Evolutionary conservation across 805 yeast genomes (phyloP), one percentile per base, ranked within the genome.

Genomic region (Zygotorulaspora danielsina): DNA sequence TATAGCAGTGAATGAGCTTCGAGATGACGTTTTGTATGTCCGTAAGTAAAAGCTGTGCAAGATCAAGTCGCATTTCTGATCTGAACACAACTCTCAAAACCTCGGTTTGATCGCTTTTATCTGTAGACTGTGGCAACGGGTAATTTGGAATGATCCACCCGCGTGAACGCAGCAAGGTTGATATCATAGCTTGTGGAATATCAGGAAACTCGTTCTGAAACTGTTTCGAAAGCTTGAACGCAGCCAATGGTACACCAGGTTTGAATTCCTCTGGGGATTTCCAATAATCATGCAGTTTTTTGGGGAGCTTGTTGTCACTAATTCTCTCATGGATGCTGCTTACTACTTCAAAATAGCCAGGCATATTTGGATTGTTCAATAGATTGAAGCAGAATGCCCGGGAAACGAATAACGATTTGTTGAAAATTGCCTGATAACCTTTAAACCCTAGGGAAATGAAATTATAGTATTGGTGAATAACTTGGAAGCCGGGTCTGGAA

Each of bases 141-240:
- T 88, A 88, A 69, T 88, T 87, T 49, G 96, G 95, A 48, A 88
- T 72, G 59, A 89, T 89, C 77, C 84, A 88, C 10, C 95, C 94
- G 53, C 79, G 78, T 59, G 73, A 76, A 60, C 96, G 76, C 53
- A 88, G 67, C 60, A 87, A 58, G 10, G 79, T 69, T 0, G 95
- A 81, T 19, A 88, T 62, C 42, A 84, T 70, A 12, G 81, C 71
- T 63, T 89, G 96, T 7, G 95, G 95, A 40, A 88, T 75, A 61
- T 79, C 86, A 3, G 95, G 93, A 59, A 79, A 84, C 29, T 71
- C 58, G 30, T 72, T 56, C 29, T 64, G 58, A 59, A 88, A 76
- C 26, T 69, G 68, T 36, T 77, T 67, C 2, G 84, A 73, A 50
- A 88, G 75, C 57, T 78, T 78, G 72, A 87, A 88, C 0, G 96